Percentiles rank a stretch among this genome's conserved stretches.
These are phyloP conservation scores for Metschnikowia amazonensis DNA, from an alignment of 805 yeast species.

Conservation along the genomic window DNA sequence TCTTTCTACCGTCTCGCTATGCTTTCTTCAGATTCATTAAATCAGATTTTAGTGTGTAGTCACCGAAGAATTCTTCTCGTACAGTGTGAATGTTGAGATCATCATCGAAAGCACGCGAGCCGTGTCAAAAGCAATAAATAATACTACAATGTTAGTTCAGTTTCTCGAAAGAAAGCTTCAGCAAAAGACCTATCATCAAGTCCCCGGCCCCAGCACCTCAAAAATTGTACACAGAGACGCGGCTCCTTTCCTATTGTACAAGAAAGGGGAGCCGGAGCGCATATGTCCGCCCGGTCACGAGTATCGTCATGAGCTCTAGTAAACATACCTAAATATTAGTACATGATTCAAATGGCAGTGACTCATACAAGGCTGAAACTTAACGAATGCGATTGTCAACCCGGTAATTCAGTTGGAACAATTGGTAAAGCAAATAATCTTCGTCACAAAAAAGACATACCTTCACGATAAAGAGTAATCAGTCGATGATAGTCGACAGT, in stretches of 20 bases:
- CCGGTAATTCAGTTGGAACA: constrained; percentile 55
- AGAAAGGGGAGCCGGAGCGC: constrained; percentile 34
- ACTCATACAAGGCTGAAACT: constrained; percentile 66
- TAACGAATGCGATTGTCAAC: constrained; percentile 57
- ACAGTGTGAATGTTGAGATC: constrained; percentile 52
- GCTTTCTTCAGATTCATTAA: constrained; percentile 45
- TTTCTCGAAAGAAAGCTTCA: constrained; percentile 20
- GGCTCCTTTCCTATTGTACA: constrained; percentile 40
- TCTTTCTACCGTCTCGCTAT: no score
- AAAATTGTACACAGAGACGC: constrained; percentile 51
- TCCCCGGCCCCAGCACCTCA: constrained; percentile 42
- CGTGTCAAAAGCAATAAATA: constrained; percentile 22
- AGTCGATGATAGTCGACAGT: no score
- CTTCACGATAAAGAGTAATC: no score
- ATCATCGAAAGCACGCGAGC: constrained; percentile 32
- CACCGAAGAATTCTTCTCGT: constrained; percentile 39
- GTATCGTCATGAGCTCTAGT: constrained; percentile 36
- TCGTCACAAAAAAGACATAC: constrained; percentile 25
- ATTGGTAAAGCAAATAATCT: constrained; percentile 55
- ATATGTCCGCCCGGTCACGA: constrained; percentile 53
- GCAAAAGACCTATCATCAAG: constrained; percentile 52
- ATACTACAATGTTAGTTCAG: constrained; percentile 6
- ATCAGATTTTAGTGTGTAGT: constrained; percentile 41
- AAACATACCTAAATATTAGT: constrained; percentile 20
- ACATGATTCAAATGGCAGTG: constrained; percentile 5